Evolutionary conservation across 345 rosid genomes (phyloP).

Genomic region (Euphorbia pulcherrima): DNA sequence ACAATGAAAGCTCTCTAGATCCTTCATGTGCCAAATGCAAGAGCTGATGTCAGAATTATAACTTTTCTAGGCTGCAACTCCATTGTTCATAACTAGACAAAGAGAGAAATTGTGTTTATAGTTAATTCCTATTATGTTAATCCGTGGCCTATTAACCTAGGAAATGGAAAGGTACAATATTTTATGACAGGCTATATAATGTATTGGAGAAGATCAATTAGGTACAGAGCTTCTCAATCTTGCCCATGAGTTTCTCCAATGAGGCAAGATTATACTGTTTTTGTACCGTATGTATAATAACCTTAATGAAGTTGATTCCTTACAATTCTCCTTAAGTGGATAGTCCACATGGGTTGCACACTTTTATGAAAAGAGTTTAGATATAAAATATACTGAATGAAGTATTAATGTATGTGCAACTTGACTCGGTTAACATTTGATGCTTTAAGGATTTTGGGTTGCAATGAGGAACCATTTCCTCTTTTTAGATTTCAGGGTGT

Average conservation of each 20-base stretch:
- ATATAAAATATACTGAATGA: not conserved
- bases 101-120: not conserved
- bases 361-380: not conserved
- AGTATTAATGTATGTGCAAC: not conserved
- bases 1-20: not conserved
- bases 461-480: not conserved
- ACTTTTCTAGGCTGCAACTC: not conserved
- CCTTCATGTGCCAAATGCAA: not conserved
- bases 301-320: too few species aligned
- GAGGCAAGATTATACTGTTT: too few species aligned
- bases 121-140: not conserved
- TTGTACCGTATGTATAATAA: too few species aligned
- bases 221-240: too few species aligned
- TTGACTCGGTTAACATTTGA: not conserved
- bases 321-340: not conserved
- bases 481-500: too few species aligned
- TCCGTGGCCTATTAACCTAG: not conserved
- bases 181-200: too few species aligned
- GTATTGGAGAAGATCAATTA: too few species aligned
- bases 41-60: not conserved
- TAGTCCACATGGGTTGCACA: not conserved
- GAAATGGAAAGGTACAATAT: not conserved
- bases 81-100: not conserved
- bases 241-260: too few species aligned
- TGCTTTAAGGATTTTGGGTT: not conserved